phyloP scores from a whole-genome alignment of 805 yeast genomes.

The Starmerella stigmatis region DNA sequence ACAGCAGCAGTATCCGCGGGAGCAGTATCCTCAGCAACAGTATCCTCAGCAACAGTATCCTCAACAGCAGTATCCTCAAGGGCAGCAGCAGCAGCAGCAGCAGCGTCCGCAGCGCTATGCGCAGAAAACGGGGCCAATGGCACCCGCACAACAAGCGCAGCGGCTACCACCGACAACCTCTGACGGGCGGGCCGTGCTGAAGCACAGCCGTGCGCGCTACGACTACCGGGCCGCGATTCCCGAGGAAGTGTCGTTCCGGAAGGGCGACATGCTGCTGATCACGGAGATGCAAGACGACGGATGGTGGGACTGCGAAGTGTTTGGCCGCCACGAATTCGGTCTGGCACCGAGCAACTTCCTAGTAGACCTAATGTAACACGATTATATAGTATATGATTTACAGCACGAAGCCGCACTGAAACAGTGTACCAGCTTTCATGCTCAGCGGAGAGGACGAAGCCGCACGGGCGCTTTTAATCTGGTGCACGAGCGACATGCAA shows the following conservation, averaged over 20 bases:
- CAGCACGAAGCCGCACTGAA: too few species aligned
- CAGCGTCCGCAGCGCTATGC: neutral
- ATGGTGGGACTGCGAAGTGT: slow-evolving; percentile 63
- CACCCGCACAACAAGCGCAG: slow-evolving; percentile 2
- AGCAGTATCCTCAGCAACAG: neutral
- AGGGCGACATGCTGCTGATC: slow-evolving; percentile 46
- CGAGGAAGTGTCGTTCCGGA: slow-evolving; percentile 49
- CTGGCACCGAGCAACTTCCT: slow-evolving; percentile 54
- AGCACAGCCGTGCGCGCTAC: slow-evolving; percentile 45
- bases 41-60: neutral
- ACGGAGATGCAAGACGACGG: slow-evolving; percentile 55
- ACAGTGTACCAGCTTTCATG: too few species aligned
- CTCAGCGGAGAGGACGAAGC: too few species aligned
- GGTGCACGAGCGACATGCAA: too few species aligned
- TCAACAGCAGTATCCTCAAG: neutral
- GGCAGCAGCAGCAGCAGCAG: slow-evolving; percentile 11
- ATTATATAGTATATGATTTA: neutral
- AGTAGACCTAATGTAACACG: slow-evolving; percentile 7
- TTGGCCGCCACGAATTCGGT: slow-evolving; percentile 36
- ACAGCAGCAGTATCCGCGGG: neutral
- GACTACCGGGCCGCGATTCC: slow-evolving; percentile 51
- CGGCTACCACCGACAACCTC: slow-evolving; percentile 40
- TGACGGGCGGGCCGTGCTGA: slow-evolving; percentile 45
- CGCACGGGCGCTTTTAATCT: too few species aligned
- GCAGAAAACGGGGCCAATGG: too few species aligned